These are phyloP conservation scores for Microthlaspi erraticum DNA, from an alignment of 345 rosid genomes.

Conservation along the genomic window DNA sequence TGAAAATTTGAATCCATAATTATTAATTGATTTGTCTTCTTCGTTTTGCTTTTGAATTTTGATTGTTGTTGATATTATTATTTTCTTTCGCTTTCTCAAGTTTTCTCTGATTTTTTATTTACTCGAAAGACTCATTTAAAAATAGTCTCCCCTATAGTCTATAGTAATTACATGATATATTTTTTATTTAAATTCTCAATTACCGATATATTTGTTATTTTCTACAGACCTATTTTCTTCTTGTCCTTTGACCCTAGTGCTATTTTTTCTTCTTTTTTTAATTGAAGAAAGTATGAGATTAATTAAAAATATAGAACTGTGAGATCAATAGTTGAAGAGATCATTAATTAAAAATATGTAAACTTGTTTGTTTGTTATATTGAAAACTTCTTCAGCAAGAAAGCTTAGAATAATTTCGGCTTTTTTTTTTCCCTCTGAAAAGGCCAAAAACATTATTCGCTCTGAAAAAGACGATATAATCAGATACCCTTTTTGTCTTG, in stretches of 20 bases:
- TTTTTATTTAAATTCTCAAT: background rate
- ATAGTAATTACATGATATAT: too few species aligned
- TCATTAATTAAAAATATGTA: background rate
- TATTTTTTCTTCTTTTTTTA: background rate
- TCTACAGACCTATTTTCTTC: slow-evolving; percentile 4
- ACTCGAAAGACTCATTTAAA: too few species aligned
- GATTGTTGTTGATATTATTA: background rate
- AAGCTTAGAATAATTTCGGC: slow-evolving; percentile 30
- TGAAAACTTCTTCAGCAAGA: slow-evolving; percentile 38
- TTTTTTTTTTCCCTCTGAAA: background rate
- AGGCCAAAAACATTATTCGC: slow-evolving; percentile 26
- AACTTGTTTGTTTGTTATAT: background rate
- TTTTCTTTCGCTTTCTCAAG: background rate
- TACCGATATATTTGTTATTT: slow-evolving; percentile 27
- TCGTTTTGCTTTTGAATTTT: too few species aligned
- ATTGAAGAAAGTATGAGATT: background rate
- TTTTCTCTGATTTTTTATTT: background rate
- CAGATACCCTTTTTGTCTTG: slow-evolving; percentile 16
- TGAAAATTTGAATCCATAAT: background rate
- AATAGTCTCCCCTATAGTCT: too few species aligned
- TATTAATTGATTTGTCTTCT: background rate
- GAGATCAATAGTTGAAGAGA: background rate
- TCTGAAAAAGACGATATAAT: slow-evolving; percentile 5
- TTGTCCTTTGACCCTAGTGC: background rate
- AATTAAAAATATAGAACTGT: background rate